phyloP scores from a whole-genome alignment of 139 green algal species.

The Chlorella sp. region DNA sequence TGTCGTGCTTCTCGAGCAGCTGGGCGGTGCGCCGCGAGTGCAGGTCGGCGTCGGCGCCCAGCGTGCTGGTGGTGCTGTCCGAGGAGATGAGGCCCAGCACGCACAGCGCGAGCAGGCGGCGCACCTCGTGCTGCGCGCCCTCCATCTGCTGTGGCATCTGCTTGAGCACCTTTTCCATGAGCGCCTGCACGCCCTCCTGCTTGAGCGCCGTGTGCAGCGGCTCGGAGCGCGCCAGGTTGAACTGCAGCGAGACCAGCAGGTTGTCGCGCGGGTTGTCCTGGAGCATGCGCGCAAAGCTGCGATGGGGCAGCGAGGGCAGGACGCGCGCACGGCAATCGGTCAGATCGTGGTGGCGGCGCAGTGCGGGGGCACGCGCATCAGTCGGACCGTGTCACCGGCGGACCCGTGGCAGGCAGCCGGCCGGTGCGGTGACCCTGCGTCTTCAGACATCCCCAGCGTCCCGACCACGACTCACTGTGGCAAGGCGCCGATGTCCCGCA shows the following conservation, averaged over 20 bases:
- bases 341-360: no score
- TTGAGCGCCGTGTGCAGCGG: conserved; percentile 1
- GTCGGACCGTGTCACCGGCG: no score
- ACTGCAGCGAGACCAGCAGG: conserved; percentile 12
- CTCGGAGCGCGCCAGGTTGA: conserved; percentile 10
- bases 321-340: no score
- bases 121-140: conserved; percentile 11
- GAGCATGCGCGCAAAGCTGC: conserved; percentile 13
- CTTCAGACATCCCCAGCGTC: no score
- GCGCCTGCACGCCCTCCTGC: conserved; percentile 4
- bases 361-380: no score
- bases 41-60: not conserved
- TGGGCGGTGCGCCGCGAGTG: not conserved
- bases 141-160: not conserved
- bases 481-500: conserved; percentile 4
- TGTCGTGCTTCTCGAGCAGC: not conserved
- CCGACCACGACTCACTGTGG: not conserved
- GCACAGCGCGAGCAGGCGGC: conserved; percentile 6
- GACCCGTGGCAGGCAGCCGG: no score
- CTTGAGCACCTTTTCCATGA: conserved; percentile 10
- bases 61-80: not conserved
- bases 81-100: conserved; percentile 2
- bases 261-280: conserved; percentile 11
- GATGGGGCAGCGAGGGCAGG: not conserved
- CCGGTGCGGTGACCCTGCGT: no score